phyloP scores from a whole-genome alignment of 2,329 filamentous ascomycete species.

The Paracorniculantispora psalliotae region DNA sequence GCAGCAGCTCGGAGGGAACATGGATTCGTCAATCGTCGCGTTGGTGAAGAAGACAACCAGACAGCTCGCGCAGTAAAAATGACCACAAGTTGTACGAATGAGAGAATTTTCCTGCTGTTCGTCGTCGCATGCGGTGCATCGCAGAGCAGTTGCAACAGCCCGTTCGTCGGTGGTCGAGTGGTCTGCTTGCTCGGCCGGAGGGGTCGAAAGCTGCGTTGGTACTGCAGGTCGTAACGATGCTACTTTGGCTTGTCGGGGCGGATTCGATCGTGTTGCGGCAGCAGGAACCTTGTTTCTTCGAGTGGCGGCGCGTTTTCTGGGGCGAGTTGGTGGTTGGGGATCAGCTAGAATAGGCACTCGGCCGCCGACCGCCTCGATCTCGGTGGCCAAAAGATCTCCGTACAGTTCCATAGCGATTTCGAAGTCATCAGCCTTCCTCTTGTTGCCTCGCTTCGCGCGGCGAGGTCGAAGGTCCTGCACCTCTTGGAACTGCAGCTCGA shows the following conservation, averaged over 20 bases:
- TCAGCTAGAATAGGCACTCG: background rate
- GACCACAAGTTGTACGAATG: background rate
- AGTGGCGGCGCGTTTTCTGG: background rate
- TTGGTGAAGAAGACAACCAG: background rate
- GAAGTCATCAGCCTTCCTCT: background rate
- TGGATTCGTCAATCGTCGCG: background rate
- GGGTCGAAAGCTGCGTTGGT: background rate
- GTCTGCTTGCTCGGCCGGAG: background rate
- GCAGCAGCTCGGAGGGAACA: conserved; percentile 1
- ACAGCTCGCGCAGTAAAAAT: background rate
- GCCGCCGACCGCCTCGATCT: background rate
- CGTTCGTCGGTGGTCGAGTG: background rate
- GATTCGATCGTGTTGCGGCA: background rate
- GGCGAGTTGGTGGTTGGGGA: background rate
- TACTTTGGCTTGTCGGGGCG: background rate
- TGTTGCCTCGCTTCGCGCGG: background rate
- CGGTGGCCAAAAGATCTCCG: background rate
- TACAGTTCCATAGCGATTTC: background rate
- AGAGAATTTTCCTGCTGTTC: too few species aligned
- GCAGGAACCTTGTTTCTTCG: background rate
- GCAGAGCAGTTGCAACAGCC: too few species aligned
- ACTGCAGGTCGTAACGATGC: background rate
- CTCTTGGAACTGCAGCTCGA: background rate
- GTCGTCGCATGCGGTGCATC: background rate
- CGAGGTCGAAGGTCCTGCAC: background rate